A percentile compares a stretch with the other conserved stretches of the same genome.
These are phyloP conservation scores for Coemansia sp. DNA, from an alignment of 192 early-diverging fungal species.

Conservation along the genomic window DNA sequence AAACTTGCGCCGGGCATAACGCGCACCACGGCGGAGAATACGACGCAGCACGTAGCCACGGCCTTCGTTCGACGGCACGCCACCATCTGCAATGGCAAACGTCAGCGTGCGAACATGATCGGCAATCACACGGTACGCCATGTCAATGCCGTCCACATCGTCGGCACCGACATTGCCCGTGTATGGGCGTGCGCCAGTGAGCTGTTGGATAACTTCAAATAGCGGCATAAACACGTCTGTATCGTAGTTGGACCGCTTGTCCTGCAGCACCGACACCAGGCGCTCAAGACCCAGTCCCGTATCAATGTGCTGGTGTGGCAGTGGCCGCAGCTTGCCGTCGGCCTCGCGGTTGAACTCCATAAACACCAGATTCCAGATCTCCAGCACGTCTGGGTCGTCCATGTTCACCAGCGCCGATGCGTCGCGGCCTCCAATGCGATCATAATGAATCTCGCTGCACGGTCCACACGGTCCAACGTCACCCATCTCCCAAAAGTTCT, in stretches of 20 bases:
- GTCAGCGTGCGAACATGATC: constrained; percentile 97
- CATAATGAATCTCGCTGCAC: constrained; percentile 97
- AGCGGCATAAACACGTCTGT: constrained; percentile 89
- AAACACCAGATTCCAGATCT: constrained; percentile 99
- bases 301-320: constrained; percentile 97
- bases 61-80: constrained; percentile 95
- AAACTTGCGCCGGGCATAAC: constrained; percentile 93
- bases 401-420: constrained; percentile 87
- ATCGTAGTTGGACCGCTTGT: constrained; percentile 97
- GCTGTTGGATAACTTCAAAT: constrained; percentile 78
- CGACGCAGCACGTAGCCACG: constrained; percentile 97
- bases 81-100: constrained; percentile 95
- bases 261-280: constrained; percentile 89
- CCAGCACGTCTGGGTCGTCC: constrained; percentile 97
- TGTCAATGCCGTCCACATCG: constrained; percentile 93
- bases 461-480: constrained; percentile 97
- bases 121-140: constrained; percentile 97
- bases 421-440: constrained; percentile 93
- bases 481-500: constrained; percentile 99
- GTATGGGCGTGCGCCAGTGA: constrained; percentile 85
- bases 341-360: constrained; percentile 98
- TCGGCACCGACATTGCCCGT: constrained; percentile 83
- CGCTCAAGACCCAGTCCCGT: constrained; percentile 98
- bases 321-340: constrained; percentile 78
- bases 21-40: constrained; percentile 91